Evolutionary conservation across 305 asterid genomes (phyloP), one percentile per base, ranked within the genome.

Genomic region (Fraxinus dipetala): DNA sequence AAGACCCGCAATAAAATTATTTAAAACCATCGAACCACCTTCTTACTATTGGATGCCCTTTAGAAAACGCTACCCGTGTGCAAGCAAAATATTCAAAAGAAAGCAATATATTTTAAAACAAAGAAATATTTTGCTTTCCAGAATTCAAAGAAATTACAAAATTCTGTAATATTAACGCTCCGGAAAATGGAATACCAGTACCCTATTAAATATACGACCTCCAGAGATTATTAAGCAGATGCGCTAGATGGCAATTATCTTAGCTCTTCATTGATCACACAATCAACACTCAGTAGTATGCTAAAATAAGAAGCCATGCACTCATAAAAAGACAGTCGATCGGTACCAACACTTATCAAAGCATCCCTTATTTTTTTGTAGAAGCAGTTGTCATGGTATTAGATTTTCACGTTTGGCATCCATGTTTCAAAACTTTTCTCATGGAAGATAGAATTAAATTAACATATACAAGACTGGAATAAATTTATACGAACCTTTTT

Each of bases 401-500:
- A 24, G 35, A 14, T 32, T 31, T 67, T 56, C 31, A 79, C 51
- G 54, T 74, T 30, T 34, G 82, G 67, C 75, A 70, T 31, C 18
- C 80, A 34, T 43, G 63, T 48, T 28, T 77, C 75, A 36, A 76
- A 63, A 36, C 79, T 75, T 22, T 81, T 54, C 43, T n/a, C 34
- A 72, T 10, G 80, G 77, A 73, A 77, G 51, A 30, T 61, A 56
- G 73, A 65, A 82, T 45, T n/a, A 63, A n/a, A 31, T 72, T 76
- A 79, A 51, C 78, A 69, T 67, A 45, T 43, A 65, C 45, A 69
- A 32, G 59, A 40, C 79, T 63, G 72, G 78, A 73, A 70, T 67
- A 75, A 78, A 82, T 78, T 69, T 43, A 82, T 78, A 79, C 92
- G 38, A 65, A 94, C 98, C 98, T 87, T 83, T 85, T 89, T 85